These are phyloP conservation scores for Amphicarpaea edgeworthii DNA, from an alignment of 306 rosid species.

Conservation along the genomic window DNA sequence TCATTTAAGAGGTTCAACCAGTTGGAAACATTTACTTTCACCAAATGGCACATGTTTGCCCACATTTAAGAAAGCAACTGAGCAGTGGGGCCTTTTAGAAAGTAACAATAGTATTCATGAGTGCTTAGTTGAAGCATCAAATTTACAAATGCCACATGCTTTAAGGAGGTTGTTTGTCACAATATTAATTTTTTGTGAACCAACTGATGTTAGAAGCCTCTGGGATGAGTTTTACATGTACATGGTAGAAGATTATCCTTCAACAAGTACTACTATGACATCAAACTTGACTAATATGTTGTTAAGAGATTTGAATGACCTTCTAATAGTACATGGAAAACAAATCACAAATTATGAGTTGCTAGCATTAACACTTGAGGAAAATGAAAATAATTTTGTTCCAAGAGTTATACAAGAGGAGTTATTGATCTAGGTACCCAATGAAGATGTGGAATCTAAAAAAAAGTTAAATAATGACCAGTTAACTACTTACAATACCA, in stretches of 20 bases:
- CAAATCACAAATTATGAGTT: too few species aligned
- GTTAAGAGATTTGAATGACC: too few species aligned
- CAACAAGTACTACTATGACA: neutral
- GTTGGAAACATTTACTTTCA: too few species aligned
- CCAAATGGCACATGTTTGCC: neutral
- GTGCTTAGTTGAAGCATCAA: neutral
- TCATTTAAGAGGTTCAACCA: neutral
- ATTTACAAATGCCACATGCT: neutral
- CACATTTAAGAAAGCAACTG: neutral
- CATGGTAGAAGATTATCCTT: neutral
- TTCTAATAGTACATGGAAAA: too few species aligned
- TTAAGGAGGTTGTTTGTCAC: neutral
- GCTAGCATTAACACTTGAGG: too few species aligned
- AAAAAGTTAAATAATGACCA: too few species aligned
- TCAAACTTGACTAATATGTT: too few species aligned
- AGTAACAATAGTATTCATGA: neutral
- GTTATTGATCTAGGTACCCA: too few species aligned
- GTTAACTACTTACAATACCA: too few species aligned
- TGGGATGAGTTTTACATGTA: neutral
- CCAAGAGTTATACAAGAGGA: too few species aligned
- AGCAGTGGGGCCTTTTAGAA: neutral
- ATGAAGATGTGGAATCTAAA: too few species aligned
- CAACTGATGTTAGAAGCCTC: neutral
- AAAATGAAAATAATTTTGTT: too few species aligned
- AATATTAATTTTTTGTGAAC: slow-evolving; percentile 1